Conservation (phyloP, 495 filamentous ascomycete species). For the Penicillium pulvis region DNA sequence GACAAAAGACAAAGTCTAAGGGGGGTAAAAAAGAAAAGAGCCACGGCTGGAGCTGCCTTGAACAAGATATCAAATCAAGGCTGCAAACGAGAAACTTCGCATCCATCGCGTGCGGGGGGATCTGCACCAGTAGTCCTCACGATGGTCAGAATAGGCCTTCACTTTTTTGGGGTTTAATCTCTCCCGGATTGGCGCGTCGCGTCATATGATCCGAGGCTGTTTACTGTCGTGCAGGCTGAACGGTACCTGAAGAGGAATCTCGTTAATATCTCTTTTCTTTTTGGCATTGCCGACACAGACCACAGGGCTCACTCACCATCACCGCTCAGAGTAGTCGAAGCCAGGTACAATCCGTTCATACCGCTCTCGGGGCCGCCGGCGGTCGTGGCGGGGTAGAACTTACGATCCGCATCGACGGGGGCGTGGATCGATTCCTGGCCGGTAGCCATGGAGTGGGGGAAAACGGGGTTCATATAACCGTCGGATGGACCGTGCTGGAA, state of each 20-base stretch:
- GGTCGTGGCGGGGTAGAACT: conserved; percentile 48
- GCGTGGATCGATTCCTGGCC: conserved; percentile 49
- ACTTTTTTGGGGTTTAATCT: conserved; percentile 1
- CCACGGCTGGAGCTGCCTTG: conserved; percentile 15
- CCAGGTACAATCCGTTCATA: conserved; percentile 51
- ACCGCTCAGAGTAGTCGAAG: conserved; percentile 48
- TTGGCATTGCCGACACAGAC: background rate
- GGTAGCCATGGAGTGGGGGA: conserved; percentile 54
- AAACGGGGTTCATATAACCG: conserved; percentile 61
- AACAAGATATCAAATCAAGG: conserved; percentile 6
- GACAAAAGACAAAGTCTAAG: conserved; percentile 2
- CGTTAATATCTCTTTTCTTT: background rate
- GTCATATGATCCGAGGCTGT: conserved; percentile 16
- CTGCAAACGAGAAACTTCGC: conserved; percentile 15
- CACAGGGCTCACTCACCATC: conserved; percentile 41
- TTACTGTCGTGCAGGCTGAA: conserved; percentile 51
- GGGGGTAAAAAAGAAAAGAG: background rate
- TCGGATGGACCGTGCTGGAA: conserved; percentile 69
- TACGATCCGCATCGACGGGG: conserved; percentile 49
- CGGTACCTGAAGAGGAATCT: conserved; percentile 34
- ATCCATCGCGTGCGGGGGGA: conserved; percentile 10
- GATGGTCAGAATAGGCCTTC: conserved; percentile 15
- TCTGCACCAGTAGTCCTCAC: conserved; percentile 5
- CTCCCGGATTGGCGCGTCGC: conserved; percentile 13
- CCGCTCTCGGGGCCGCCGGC: conserved; percentile 44